phyloP scores from a whole-genome alignment of 106 monocot genomes.

The Acanthochlamys bracteata region DNA sequence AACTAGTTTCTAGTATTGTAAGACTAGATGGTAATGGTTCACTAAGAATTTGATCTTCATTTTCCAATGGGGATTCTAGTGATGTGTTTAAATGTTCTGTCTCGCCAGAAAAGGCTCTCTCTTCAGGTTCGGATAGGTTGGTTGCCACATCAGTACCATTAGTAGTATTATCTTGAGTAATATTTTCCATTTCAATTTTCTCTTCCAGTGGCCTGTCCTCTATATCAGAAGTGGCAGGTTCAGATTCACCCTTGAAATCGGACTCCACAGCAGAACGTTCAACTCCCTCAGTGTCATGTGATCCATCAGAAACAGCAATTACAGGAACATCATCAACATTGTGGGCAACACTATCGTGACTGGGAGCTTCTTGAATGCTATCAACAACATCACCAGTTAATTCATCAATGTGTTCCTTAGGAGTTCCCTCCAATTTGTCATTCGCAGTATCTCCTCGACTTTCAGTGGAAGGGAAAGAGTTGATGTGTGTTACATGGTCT shows the following conservation, averaged over 20 bases:
- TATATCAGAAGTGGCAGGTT: conserved; percentile 6
- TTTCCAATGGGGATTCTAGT: conserved; percentile 13
- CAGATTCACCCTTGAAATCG: conserved; percentile 14
- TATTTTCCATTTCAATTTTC: background rate
- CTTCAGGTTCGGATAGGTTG: conserved; percentile 7
- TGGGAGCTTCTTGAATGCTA: conserved; percentile 2
- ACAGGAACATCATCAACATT: conserved; percentile 15
- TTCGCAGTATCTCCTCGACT: conserved; percentile 23
- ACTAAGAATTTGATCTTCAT: conserved; percentile 13
- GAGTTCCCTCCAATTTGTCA: conserved; percentile 16
- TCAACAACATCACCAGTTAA: conserved; percentile 17
- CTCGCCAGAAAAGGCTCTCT: conserved; percentile 13
- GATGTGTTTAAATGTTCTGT: conserved; percentile 7
- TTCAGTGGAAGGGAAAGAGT: conserved; percentile 21
- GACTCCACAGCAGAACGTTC: conserved; percentile 9
- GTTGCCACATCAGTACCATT: conserved; percentile 13
- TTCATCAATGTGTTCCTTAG: conserved; percentile 8
- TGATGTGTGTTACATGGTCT: conserved; percentile 32
- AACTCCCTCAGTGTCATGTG: conserved; percentile 5
- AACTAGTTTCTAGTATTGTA: conserved; percentile 17
- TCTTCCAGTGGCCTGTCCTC: conserved; percentile 4
- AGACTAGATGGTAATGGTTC: conserved; percentile 18
- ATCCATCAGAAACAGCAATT: conserved; percentile 17
- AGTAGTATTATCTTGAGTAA: conserved; percentile 8
- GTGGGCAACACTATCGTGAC: conserved; percentile 17